A percentile compares a stretch with the other conserved stretches of the same genome.
Conservation (phyloP, 78 protist genomes). For the Creolimax fragrantissima region DNA sequence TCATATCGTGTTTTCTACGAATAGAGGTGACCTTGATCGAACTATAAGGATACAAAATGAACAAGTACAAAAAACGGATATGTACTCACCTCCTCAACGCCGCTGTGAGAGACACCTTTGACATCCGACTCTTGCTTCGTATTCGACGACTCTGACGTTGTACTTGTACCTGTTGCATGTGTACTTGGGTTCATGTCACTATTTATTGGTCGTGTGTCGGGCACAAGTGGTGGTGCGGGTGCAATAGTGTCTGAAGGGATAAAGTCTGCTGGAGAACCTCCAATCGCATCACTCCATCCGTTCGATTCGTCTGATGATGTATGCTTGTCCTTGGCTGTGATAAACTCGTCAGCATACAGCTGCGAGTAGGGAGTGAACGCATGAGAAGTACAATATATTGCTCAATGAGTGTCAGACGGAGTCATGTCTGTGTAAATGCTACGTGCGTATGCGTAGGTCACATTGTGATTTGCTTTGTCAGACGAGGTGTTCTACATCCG, state of each 20-base stretch:
- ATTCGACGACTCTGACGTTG: too few relatives aligned
- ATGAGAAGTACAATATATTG: too few relatives aligned
- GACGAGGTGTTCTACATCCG: too few relatives aligned
- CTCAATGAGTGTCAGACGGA: too few relatives aligned
- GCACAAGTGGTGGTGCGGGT: background rate
- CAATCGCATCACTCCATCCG: background rate
- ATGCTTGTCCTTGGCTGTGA: background rate
- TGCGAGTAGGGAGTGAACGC: background rate
- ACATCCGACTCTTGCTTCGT: too few relatives aligned
- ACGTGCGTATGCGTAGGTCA: too few relatives aligned
- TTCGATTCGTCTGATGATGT: background rate
- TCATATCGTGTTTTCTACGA: background rate
- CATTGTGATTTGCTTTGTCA: too few relatives aligned
- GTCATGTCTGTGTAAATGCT: too few relatives aligned
- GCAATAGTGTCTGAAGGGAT: background rate
- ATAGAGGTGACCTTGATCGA: background rate
- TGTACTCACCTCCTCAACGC: too few relatives aligned
- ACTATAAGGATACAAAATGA: too few relatives aligned
- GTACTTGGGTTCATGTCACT: background rate
- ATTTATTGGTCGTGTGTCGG: background rate
- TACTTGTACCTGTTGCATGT: background rate
- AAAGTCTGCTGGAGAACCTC: background rate
- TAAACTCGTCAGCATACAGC: background rate
- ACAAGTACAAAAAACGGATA: too few relatives aligned
- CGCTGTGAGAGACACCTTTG: too few relatives aligned